These are phyloP conservation scores for Amylocystis lapponica DNA, from an alignment of 768 basidiomycete species.

Conservation along the genomic window DNA sequence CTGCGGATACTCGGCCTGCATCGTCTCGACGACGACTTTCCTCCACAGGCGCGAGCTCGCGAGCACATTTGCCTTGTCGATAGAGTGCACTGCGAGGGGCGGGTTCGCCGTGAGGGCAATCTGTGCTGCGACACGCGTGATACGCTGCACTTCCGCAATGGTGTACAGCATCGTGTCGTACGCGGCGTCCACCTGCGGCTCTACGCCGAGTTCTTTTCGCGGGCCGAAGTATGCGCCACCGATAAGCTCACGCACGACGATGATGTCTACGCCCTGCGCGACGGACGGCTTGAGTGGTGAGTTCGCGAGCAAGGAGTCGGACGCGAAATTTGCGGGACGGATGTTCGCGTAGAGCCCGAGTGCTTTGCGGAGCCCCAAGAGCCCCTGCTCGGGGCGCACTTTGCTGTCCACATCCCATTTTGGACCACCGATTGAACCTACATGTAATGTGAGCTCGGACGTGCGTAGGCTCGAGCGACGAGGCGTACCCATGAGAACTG, in stretches of 20 bases:
- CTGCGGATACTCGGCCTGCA: constrained; percentile 84
- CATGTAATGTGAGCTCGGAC: not conserved
- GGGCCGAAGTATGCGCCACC: constrained; percentile 94
- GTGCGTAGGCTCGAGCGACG: not conserved
- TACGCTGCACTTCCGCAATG: constrained; percentile 85
- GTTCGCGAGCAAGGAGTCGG: constrained; percentile 79
- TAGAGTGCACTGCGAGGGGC: constrained; percentile 82
- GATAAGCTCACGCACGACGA: constrained; percentile 94
- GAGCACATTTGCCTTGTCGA: constrained; percentile 99
- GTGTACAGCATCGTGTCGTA: constrained; percentile 96
- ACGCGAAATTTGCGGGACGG: constrained; percentile 92
- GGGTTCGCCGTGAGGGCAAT: constrained; percentile 81
- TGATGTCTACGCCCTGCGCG: constrained; percentile 82
- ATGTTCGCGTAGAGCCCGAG: constrained; percentile 98
- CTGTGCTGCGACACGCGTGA: constrained; percentile 92
- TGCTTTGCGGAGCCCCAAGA: constrained; percentile 82
- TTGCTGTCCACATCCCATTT: constrained; percentile 93
- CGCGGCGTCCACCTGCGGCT: constrained; percentile 61
- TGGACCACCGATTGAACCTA: constrained; percentile 97
- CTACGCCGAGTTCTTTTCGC: constrained; percentile 78
- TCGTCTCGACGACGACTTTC: constrained; percentile 82
- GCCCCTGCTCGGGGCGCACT: constrained; percentile 89
- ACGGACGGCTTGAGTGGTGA: constrained; percentile 86
- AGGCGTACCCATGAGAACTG: constrained; percentile 83
- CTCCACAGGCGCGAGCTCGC: constrained; percentile 94